phyloP scores from a whole-genome alignment of 129 eudicot species.

The Flaveria trinervia region DNA sequence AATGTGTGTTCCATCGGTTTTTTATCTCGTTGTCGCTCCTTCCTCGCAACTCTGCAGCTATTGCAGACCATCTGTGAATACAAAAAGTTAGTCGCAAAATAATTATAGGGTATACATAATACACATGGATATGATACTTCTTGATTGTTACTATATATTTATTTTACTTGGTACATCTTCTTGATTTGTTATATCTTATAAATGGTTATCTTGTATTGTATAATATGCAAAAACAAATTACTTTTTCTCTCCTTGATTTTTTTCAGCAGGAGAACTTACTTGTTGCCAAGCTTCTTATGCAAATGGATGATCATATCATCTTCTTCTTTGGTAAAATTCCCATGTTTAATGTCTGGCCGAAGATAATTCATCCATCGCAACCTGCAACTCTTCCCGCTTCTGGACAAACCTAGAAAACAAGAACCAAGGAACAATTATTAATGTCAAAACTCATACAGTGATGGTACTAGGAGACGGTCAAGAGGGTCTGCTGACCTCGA shows the following conservation, averaged over 20 bases:
- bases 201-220: too few species aligned
- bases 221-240: too few species aligned
- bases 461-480: too few species aligned
- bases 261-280: conserved; percentile 7
- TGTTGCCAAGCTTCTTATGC: conserved; percentile 28
- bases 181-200: too few species aligned
- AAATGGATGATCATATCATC: conserved; percentile 16
- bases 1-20: conserved; percentile 35
- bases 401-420: conserved; percentile 13
- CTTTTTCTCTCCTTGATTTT: too few species aligned
- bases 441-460: background rate
- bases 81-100: background rate
- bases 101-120: background rate
- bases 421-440: background rate
- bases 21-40: conserved; percentile 38
- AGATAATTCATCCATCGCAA: conserved; percentile 32
- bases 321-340: conserved; percentile 30
- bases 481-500: too few species aligned
- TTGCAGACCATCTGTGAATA: conserved; percentile 32
- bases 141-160: too few species aligned
- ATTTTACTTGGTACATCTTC: too few species aligned
- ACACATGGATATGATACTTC: too few species aligned
- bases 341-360: conserved; percentile 32
- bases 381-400: conserved; percentile 33
- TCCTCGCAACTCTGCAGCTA: conserved; percentile 31